Base-by-base conservation (phyloP, 164 flowering plant genomes). In the Malania oleifera region DNA sequence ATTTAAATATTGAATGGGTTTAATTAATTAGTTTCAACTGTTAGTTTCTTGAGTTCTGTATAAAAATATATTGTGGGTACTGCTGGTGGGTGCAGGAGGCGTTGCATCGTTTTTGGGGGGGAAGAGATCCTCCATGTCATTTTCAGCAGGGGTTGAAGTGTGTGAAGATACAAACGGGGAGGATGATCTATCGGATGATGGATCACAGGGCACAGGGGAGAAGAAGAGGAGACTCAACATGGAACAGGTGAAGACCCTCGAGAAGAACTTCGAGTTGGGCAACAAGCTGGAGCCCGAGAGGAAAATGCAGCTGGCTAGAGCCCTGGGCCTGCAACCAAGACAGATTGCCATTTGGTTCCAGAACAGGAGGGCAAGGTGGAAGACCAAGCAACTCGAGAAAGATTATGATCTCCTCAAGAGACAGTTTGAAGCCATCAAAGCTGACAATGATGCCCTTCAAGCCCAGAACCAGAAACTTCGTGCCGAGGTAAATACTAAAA, bases 261-360 rank as follows among this genome's bases (percentile, higher is more conserved):
- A 89, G 78, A 89, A 82, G 76, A 86, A 79, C 62, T 86, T 89
- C 58, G 93, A 89, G 74, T 40, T 84, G 75, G 91, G 87, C 0
- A 89, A 86, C 77, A 89, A 89, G 78, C 87, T 89, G 46, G 93
- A 86, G 67, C 96, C 96, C 3, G 93, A 86, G 75, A 81, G 96
- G 65, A 89, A 89, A 75, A 72, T 84, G 84, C 87, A 89, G 79
- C 72, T 89, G 52, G 89, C 96, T 41, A 69, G 82, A 45, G 83
- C 87, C 46, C 87, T 89, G 34, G 91, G 91, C 5, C 73, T 89
- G 44, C 96, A 84, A 51, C 96, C 96, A 11, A 73, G 96, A 60
- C 96, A 89, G 68, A 76, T 89, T 45, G 96, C 93, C 10, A 84
- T 89, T 6, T 86, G 96, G 96, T 89, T 89, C 65, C 93, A 89